Conservation (phyloP, 2,329 filamentous ascomycete species). For the Colletotrichum magnum region DNA sequence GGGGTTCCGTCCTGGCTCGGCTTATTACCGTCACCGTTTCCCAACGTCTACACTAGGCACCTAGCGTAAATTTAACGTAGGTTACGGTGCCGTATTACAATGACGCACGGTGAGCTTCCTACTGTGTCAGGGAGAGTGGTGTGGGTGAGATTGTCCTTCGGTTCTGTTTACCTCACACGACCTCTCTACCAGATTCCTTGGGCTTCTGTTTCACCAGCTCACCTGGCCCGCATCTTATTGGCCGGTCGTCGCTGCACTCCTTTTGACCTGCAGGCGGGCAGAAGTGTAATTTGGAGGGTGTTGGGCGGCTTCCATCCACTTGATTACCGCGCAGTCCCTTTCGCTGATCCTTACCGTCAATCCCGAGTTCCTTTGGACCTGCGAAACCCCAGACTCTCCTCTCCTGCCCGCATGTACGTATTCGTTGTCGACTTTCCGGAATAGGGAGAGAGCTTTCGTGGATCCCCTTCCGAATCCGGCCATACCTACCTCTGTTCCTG, state of each 20-base stretch:
- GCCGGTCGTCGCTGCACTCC: conserved; percentile 38
- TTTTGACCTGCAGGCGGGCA: conserved; percentile 39
- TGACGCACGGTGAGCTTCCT: no score
- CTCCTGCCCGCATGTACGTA: conserved; percentile 17
- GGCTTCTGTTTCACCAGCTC: conserved; percentile 43
- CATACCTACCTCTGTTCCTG: not conserved
- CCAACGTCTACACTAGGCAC: not conserved
- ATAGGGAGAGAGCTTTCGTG: conserved; percentile 13
- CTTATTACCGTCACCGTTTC: not conserved
- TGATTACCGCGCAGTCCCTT: conserved; percentile 22
- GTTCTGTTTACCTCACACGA: conserved; percentile 25
- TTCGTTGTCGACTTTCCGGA: conserved; percentile 16
- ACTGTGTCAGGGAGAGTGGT: no score
- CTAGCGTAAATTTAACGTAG: not conserved
- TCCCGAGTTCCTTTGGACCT: not conserved
- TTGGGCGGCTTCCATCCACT: not conserved
- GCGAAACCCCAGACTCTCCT: conserved; percentile 7
- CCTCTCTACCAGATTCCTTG: conserved; percentile 34
- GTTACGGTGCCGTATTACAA: no score
- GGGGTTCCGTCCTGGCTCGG: not conserved
- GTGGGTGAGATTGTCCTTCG: no score
- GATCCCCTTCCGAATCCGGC: conserved; percentile 10
- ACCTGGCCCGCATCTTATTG: conserved; percentile 32
- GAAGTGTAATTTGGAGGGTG: conserved; percentile 18
- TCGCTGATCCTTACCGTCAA: conserved; percentile 32